A percentile compares a stretch with the other conserved stretches of the same genome.
Conservation (phyloP, 164 flowering plant genomes). For the Houttuynia cordata region DNA sequence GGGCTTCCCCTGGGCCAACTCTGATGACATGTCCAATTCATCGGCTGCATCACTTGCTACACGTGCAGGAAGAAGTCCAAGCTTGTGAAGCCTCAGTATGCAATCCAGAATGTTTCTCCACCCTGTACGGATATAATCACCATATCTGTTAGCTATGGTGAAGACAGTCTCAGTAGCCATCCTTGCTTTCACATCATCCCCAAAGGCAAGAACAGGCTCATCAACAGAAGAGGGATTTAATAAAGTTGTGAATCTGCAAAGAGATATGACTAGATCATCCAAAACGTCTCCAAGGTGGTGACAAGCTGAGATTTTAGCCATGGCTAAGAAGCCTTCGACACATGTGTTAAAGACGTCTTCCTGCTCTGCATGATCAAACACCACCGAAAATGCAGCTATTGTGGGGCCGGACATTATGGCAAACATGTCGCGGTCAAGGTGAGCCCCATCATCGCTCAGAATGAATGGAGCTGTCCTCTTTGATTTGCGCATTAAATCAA, state of each 20-base stretch:
- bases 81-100: constrained; percentile 31
- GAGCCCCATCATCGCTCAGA: constrained; percentile 18
- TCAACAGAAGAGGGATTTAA: constrained; percentile 20
- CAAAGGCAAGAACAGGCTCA: constrained; percentile 26
- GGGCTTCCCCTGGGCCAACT: constrained; percentile 17
- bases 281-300: constrained; percentile 31
- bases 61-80: constrained; percentile 27
- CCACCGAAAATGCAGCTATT: constrained; percentile 34
- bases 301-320: constrained; percentile 33
- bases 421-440: constrained; percentile 34
- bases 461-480: constrained; percentile 28
- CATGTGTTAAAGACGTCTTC: constrained; percentile 26
- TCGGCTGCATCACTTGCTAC: constrained; percentile 23
- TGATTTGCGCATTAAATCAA: constrained; percentile 25
- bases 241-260: constrained; percentile 32
- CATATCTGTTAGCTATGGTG: constrained; percentile 28
- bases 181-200: constrained; percentile 29
- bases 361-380: constrained; percentile 30
- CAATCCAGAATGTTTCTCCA: constrained; percentile 35
- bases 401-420: constrained; percentile 35
- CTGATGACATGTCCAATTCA: constrained; percentile 20
- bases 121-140: constrained; percentile 30
- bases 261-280: constrained; percentile 33
- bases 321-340: constrained; percentile 31
- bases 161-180: constrained; percentile 30